These are phyloP conservation scores for Phragmites australis DNA, from an alignment of 176 grass and related monocot genomes.

Conservation along the genomic window DNA sequence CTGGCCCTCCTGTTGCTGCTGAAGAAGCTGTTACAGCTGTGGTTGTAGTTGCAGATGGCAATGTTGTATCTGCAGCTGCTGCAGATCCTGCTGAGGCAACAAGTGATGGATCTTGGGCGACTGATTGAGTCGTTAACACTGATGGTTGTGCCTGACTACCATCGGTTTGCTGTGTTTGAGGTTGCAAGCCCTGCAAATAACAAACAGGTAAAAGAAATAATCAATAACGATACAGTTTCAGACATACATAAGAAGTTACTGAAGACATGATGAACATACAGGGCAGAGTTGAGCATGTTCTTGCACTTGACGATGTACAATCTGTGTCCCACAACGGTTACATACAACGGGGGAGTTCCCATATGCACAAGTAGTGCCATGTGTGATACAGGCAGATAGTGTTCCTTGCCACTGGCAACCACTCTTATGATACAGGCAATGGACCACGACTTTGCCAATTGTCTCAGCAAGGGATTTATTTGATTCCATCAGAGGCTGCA, in stretches of 20 bases:
- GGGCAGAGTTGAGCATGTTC: conserved; percentile 93
- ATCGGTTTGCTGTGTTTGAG: conserved; percentile 65
- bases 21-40: conserved; percentile 38
- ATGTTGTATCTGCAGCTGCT: conserved; percentile 25
- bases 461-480: conserved; percentile 76
- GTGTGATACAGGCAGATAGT: conserved; percentile 73
- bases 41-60: conserved; percentile 19
- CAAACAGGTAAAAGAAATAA: conserved; percentile 17
- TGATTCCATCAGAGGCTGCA: conserved; percentile 79
- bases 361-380: conserved; percentile 69
- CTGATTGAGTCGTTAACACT: conserved; percentile 37
- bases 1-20: conserved; percentile 27
- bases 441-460: conserved; percentile 74
- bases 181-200: conserved; percentile 62
- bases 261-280: conserved; percentile 51
- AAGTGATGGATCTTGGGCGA: conserved; percentile 44
- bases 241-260: background rate
- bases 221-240: conserved; percentile 3
- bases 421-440: conserved; percentile 92
- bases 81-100: conserved; percentile 42
- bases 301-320: conserved; percentile 95
- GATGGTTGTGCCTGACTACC: conserved; percentile 44
- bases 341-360: conserved; percentile 94
- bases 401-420: conserved; percentile 93
- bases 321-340: conserved; percentile 84